Base-by-base conservation (phyloP, 2,329 filamentous ascomycete genomes). In the Orbilia brochopaga region DNA sequence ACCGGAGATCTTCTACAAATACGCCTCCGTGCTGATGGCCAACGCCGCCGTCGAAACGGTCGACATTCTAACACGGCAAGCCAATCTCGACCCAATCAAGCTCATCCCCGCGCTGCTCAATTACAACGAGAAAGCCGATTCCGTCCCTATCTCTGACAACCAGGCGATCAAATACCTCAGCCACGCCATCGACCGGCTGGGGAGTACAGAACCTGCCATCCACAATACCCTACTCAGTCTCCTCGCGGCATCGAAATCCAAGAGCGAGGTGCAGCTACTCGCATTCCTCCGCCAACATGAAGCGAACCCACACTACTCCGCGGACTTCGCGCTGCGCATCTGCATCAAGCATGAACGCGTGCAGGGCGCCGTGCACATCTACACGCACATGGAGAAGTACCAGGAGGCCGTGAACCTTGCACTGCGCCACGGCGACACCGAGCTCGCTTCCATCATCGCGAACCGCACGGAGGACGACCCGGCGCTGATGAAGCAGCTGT, bases 161-260 rank as follows among this genome's bases (percentile, higher is more conserved):
- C 94, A 99, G 81, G 94, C 94, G 0, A 85, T 97, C 42, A 87
- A 94, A 46, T 99, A 99, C 78, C 87, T 99, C 19, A 90, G 92
- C 75, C 96, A 93, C 79, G 91, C 92, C 69, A 92, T 99, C 77
- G 92, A 96, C 81, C 86, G 93, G 81, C 84, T 92, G 77, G 84
- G 89, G 78, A 89, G 92, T 59, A 85, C 88, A 69, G 85, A 93
- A 77, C 88, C 94, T 1, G 93, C 94, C 1, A 89, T 99, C 10
- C 94, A 99, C 82, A 99, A 99, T 79, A 97, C 94, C 0, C 85
- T 99, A 4, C 91, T 99, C 54, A 96, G 93, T 7, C 93, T 99
- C 57, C 96, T 97, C 78, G 94, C 94, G 2, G 92, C 92, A 0
- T 89, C 94, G 75, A 83, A 89, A 1, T 91, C 90, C 1, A 85